These are phyloP conservation scores for Colletotrichum liriopes DNA, from an alignment of 2,329 filamentous ascomycete genomes.

Conservation along the genomic window DNA sequence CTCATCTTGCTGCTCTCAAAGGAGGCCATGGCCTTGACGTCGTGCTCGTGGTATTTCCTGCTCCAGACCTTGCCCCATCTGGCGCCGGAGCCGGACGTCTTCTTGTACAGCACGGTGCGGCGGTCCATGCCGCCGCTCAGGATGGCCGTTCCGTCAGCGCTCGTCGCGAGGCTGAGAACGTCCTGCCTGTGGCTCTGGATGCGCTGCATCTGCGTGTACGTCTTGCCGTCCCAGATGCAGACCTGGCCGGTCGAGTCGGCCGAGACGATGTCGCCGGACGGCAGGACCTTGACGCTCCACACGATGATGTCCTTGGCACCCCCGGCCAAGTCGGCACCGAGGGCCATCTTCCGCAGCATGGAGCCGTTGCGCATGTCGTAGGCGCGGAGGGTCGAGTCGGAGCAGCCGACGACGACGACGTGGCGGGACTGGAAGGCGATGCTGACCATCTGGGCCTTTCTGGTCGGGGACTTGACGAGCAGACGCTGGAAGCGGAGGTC, in stretches of 20 bases:
- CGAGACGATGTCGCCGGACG: constrained; percentile 91
- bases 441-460: constrained; percentile 91
- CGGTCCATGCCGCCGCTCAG: constrained; percentile 94
- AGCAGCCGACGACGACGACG: constrained; percentile 89
- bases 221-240: constrained; percentile 93
- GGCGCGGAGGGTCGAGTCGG: constrained; percentile 94
- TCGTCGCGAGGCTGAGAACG: constrained; percentile 88
- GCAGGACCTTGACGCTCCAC: constrained; percentile 92
- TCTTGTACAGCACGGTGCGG: constrained; percentile 86
- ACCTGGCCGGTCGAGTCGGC: constrained; percentile 96
- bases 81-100: constrained; percentile 70
- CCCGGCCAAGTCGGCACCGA: constrained; percentile 83
- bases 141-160: constrained; percentile 84
- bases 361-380: constrained; percentile 88
- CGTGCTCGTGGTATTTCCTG: constrained; percentile 89
- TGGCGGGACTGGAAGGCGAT: constrained; percentile 90
- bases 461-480: constrained; percentile 82
- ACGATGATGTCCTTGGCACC: constrained; percentile 90
- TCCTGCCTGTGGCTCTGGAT: constrained; percentile 92
- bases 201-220: constrained; percentile 88
- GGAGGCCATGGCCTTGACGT: constrained; percentile 94
- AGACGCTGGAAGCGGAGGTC: constrained; percentile 86
- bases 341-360: constrained; percentile 84
- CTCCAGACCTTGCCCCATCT: constrained; percentile 92
- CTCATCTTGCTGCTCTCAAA: constrained; percentile 90